Evolutionary conservation across 2,329 filamentous ascomycete genomes (phyloP), one percentile per base, ranked within the genome.

Genomic region (Verticillium zaregamsianum): DNA sequence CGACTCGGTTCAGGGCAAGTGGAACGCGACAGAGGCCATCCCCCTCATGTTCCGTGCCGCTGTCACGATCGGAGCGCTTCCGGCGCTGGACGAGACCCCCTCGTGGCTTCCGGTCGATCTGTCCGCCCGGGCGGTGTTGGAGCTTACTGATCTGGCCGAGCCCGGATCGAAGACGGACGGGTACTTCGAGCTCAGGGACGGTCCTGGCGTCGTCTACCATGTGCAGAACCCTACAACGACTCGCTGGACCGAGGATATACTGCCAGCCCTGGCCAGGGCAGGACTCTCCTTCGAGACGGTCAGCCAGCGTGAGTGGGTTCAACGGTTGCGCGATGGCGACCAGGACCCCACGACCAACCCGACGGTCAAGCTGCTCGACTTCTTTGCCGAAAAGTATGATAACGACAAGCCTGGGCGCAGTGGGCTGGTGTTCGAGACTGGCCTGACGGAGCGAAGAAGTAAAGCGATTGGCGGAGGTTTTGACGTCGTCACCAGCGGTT

Each of bases 351-450:
- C 70, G n/a, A 66, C 65, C 7, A 85, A 85, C 64, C 82, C 82
- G 14, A 77, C 79, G 0, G 74, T 82, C 61, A 85, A 84, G 69
- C 69, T 86, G 28, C 65, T 82, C 1, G 77, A 82, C 31, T 85
- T 82, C 71, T 85, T 82, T 63, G 70, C 75, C 4, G 72, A 72
- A 2, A 85, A 85, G 66, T 86, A 85, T 64, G 79, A 80, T 57
- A 77, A 79, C 54, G 76, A 78, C 23, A 71, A 68, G 4, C 71
- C 74, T 0, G 74, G 71, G 0, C 67, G 75, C 28, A 71, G 72
- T 25, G 75, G 72, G 0, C 68, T 79, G 7, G 69, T 72, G 1
- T 81, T 80, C 58, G 70, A 72, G 32, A 80, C 76, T 25, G 58
- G 66, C 25, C 68, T 67, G 56, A 78, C 77, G 0, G 70, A 69